Conservation (phyloP, 169 alveolate species). For the Cryptosporidium sp. region DNA sequence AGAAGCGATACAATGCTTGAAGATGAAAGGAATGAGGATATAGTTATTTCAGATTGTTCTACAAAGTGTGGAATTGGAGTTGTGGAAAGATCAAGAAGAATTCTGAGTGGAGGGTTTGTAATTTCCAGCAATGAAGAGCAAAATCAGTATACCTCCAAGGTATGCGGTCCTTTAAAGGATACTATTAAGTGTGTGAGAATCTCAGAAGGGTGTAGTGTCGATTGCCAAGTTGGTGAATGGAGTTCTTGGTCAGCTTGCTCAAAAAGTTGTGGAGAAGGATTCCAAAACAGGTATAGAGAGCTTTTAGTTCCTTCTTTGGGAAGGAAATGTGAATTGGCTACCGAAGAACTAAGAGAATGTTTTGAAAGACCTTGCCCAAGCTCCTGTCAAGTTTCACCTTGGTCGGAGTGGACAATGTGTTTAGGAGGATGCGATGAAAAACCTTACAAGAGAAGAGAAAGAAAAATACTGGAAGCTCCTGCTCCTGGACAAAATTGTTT, state of each 20-base stretch:
- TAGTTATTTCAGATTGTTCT: slow-evolving; percentile 34
- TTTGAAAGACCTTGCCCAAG: slow-evolving; percentile 74
- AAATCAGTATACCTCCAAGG: not conserved
- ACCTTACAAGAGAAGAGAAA: slow-evolving; percentile 37
- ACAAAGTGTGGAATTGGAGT: slow-evolving; percentile 63
- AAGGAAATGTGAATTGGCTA: slow-evolving; percentile 23
- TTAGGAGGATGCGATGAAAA: slow-evolving; percentile 77
- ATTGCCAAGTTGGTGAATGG: slow-evolving; percentile 80
- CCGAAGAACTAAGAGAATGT: slow-evolving; percentile 50
- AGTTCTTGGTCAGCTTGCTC: slow-evolving; percentile 78
- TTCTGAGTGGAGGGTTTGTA: slow-evolving; percentile 1
- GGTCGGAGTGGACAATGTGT: slow-evolving; percentile 83
- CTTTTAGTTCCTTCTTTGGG: slow-evolving; percentile 35
- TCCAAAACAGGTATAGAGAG: slow-evolving; percentile 46
- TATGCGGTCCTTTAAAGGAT: slow-evolving; percentile 42
- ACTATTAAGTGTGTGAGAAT: slow-evolving; percentile 36
- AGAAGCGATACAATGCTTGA: not conserved
- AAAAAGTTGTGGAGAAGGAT: slow-evolving; percentile 80
- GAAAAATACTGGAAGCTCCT: slow-evolving; percentile 39
- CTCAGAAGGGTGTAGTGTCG: slow-evolving; percentile 69
- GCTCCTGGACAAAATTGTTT: slow-evolving; percentile 1
- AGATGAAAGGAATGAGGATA: not conserved
- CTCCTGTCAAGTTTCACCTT: slow-evolving; percentile 78
- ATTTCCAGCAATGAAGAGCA: not conserved
- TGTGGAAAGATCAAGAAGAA: slow-evolving; percentile 15